Conservation (phyloP, 352 stramenopile genomes). For the Phytophthora podocarpi region DNA sequence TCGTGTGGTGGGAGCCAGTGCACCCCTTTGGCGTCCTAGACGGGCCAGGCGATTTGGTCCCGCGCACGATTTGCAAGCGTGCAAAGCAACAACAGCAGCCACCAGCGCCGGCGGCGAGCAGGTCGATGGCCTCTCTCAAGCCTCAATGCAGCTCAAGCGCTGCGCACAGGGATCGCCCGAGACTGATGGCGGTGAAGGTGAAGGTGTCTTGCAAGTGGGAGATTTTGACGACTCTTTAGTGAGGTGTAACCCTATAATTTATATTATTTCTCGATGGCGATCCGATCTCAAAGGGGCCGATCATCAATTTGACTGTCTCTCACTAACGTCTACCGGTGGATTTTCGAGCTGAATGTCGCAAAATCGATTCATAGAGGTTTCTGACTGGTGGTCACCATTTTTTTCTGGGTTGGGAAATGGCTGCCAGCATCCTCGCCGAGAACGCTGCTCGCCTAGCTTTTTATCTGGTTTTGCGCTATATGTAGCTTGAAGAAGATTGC, state of each 20-base stretch:
- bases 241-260: too few species aligned
- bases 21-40: too few species aligned
- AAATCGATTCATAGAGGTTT: conserved; percentile 12
- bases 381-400: too few species aligned
- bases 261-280: background rate
- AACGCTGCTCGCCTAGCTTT: too few species aligned
- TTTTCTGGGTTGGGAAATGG: background rate
- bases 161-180: too few species aligned
- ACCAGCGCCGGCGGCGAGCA: background rate
- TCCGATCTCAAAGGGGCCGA: background rate
- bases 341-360: conserved; percentile 20
- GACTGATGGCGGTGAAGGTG: background rate
- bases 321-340: background rate
- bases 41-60: conserved; percentile 11
- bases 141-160: too few species aligned
- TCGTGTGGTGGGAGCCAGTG: conserved; percentile 26
- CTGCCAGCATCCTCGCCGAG: too few species aligned
- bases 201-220: too few species aligned
- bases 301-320: background rate
- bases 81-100: conserved; percentile 1
- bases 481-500: too few species aligned
- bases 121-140: too few species aligned
- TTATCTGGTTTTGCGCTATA: too few species aligned
- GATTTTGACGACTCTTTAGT: too few species aligned
- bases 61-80: background rate